These are phyloP conservation scores for Dictyophora rubrovolvata DNA, from an alignment of 768 basidiomycete species.

Conservation along the genomic window DNA sequence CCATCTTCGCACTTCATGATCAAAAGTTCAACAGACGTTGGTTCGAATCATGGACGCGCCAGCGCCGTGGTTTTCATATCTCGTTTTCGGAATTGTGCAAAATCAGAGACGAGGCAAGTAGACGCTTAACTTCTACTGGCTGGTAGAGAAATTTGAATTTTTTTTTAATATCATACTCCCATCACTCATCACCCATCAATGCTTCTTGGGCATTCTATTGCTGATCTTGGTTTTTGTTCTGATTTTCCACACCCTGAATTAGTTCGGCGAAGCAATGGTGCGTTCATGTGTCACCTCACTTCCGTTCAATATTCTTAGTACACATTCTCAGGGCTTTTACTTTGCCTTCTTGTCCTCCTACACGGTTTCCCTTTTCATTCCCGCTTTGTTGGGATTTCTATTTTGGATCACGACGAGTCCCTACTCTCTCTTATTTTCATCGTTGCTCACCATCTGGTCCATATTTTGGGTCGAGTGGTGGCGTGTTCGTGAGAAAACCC, in stretches of 20 bases:
- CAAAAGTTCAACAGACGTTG: slow-evolving; percentile 68
- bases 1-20: slow-evolving; percentile 79
- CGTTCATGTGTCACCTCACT: not conserved
- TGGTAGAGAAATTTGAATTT: not conserved
- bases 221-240: slow-evolving; percentile 10
- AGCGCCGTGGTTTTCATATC: slow-evolving; percentile 38
- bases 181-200: too few relatives aligned
- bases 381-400: slow-evolving; percentile 56
- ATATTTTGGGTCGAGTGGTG: slow-evolving; percentile 86
- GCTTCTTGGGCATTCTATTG: not conserved
- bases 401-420: slow-evolving; percentile 63
- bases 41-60: slow-evolving; percentile 66
- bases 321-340: slow-evolving; percentile 50
- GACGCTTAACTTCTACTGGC: not conserved
- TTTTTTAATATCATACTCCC: too few relatives aligned
- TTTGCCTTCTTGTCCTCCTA: slow-evolving; percentile 84
- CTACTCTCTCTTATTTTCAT: slow-evolving; percentile 71
- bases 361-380: slow-evolving; percentile 67
- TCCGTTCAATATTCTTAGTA: not conserved
- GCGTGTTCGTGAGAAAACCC: slow-evolving; percentile 73
- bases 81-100: slow-evolving; percentile 45
- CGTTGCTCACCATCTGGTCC: slow-evolving; percentile 73
- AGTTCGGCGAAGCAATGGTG: slow-evolving; percentile 67
- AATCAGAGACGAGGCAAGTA: slow-evolving; percentile 62
- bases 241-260: not conserved